These are phyloP conservation scores for Babesia microti DNA, from an alignment of 169 alveolate species.

Conservation along the genomic window DNA sequence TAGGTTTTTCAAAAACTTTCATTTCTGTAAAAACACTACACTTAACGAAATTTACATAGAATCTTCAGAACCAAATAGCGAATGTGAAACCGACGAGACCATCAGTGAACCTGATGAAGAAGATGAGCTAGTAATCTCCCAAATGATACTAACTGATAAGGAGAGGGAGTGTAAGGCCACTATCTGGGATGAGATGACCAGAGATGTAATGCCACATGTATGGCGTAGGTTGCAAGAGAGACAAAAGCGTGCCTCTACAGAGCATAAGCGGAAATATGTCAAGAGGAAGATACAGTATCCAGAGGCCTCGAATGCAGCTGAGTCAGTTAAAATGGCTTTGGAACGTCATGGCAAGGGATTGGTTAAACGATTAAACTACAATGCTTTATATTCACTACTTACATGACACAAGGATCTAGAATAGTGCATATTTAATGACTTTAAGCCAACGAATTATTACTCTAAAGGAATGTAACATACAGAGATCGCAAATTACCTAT, in stretches of 20 bases:
- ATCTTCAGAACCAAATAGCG: too few relatives aligned
- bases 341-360: slow-evolving; percentile 45
- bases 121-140: slow-evolving; percentile 37
- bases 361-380: slow-evolving; percentile 38
- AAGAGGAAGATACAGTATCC: slow-evolving; percentile 31
- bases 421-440: neutral
- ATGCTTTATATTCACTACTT: slow-evolving; percentile 22
- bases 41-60: too few relatives aligned
- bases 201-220: slow-evolving; percentile 60
- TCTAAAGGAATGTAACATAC: too few relatives aligned
- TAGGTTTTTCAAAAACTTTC: too few relatives aligned
- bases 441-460: too few relatives aligned
- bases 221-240: slow-evolving; percentile 54
- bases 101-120: slow-evolving; percentile 46
- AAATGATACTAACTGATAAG: slow-evolving; percentile 59
- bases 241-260: slow-evolving; percentile 40
- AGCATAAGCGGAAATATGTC: slow-evolving; percentile 39
- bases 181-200: slow-evolving; percentile 77
- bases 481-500: too few relatives aligned
- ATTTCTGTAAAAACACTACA: too few relatives aligned
- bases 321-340: slow-evolving; percentile 47
- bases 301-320: slow-evolving; percentile 46
- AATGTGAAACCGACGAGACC: slow-evolving; percentile 1
- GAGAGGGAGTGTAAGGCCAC: slow-evolving; percentile 62
- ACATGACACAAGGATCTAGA: neutral